Percentiles rank a stretch among this genome's conserved stretches.
Evolutionary conservation across 169 alveolate genomes (phyloP).

Genomic region (Plasmodium cynomolgi): DNA sequence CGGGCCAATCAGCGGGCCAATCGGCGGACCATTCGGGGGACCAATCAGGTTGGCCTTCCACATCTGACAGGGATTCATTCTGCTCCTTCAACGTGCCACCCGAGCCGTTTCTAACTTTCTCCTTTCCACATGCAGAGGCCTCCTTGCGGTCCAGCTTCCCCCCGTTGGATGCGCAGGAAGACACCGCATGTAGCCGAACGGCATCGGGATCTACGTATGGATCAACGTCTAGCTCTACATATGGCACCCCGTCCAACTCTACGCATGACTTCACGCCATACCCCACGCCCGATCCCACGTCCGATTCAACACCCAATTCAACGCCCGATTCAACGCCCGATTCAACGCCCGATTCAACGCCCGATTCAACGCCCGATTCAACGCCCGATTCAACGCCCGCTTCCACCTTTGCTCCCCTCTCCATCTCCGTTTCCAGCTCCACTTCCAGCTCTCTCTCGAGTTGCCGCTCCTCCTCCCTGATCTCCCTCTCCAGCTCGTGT

Average conservation of each 20-base stretch:
- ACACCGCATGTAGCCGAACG: not conserved
- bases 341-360: not conserved
- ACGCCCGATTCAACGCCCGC: not conserved
- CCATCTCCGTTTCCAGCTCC: not conserved
- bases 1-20: no score
- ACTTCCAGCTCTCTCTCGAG: constrained; percentile 26
- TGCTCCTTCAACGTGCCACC: not conserved
- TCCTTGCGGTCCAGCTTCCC: not conserved
- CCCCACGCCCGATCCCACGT: not conserved
- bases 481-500: constrained; percentile 7
- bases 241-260: not conserved
- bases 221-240: not conserved
- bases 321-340: not conserved
- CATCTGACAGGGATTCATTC: not conserved
- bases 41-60: not conserved
- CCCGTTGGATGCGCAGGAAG: not conserved
- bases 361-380: not conserved
- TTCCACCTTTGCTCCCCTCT: not conserved
- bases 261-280: not conserved
- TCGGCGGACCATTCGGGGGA: no score
- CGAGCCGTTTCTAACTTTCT: not conserved
- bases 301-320: not conserved
- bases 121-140: not conserved
- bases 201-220: not conserved
- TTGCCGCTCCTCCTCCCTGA: constrained; percentile 13